Evolutionary conservation across 441 rosid genomes (phyloP).

Genomic region (Gossypium laxum): DNA sequence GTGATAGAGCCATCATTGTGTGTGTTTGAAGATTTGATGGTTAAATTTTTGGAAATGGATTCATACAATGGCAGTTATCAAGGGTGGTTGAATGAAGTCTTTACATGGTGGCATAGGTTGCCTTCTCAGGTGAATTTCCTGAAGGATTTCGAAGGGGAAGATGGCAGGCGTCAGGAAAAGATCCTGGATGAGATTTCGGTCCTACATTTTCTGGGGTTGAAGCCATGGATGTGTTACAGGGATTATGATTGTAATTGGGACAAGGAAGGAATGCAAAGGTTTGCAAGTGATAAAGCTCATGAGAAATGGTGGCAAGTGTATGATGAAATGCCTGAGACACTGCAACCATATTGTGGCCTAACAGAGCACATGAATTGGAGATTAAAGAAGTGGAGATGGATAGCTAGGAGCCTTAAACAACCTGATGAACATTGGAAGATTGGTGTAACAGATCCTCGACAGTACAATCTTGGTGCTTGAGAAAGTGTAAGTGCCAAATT

Average conservation of each 20-base stretch:
- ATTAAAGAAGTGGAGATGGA: slow-evolving; percentile 43
- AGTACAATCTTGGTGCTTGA: slow-evolving; percentile 19
- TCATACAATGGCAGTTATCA: slow-evolving; percentile 76
- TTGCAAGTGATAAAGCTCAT: slow-evolving; percentile 53
- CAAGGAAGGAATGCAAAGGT: slow-evolving; percentile 23
- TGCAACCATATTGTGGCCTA: slow-evolving; percentile 44
- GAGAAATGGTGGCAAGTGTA: slow-evolving; percentile 59
- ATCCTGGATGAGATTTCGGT: slow-evolving; percentile 25
- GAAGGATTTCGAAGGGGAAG: slow-evolving; percentile 25
- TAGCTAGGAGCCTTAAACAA: slow-evolving; percentile 27
- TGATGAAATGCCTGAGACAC: slow-evolving; percentile 43
- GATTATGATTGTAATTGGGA: slow-evolving; percentile 92
- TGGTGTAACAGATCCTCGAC: slow-evolving; percentile 39
- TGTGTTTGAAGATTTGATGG: slow-evolving; percentile 42
- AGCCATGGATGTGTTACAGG: slow-evolving; percentile 79
- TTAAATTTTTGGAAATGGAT: slow-evolving; percentile 23
- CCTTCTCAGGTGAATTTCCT: slow-evolving; percentile 38
- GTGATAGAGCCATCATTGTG: slow-evolving; percentile 69
- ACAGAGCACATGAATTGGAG: slow-evolving; percentile 28
- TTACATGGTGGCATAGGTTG: slow-evolving; percentile 79
- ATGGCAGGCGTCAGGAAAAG: background rate
- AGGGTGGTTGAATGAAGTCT: slow-evolving; percentile 64
- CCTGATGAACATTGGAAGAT: slow-evolving; percentile 52
- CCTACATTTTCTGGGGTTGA: slow-evolving; percentile 57
- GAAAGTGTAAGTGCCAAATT: background rate